Evolutionary conservation across 805 yeast species (phyloP), one percentile per base, ranked within the genome.

Genomic region (Nakazawaea wickerhamii): DNA sequence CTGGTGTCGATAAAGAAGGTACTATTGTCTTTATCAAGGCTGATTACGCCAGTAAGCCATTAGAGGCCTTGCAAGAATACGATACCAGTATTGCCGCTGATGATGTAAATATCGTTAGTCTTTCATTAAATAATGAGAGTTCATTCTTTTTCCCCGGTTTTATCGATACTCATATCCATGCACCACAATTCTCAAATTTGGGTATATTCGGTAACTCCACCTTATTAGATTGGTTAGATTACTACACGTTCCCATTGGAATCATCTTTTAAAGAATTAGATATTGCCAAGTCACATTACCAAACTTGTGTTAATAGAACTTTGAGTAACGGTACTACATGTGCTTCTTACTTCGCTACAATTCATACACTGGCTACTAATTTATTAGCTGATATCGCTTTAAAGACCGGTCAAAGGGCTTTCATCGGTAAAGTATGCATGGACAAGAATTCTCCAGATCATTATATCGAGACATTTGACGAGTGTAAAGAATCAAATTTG

Each of bases 401-500:
- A 10, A 47, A 66, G 30, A 51, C 65, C 23, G 95, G 96, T 30
- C 98, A 90, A 61, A 69, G 97, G 47, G 96, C 96, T 0, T 73
- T 85, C 41, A 78, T 93, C 30, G 99, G 99, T 4, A 82, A 91
- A 53, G 95, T 88, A 17, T 93, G 98, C 58, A 93, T 93, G 98
- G 83, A 89, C 57, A 73, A 76, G 47, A 81, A 86, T 63, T 76
- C 87, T 1, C 95, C 93, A 0, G 82, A 75, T 23, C 83, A 76
- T 57, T 79, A 86, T 59, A 58, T 67, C 33, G 90, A 86, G 53
- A 65, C 78, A 1, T 58, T 54, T 22, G 62, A 77, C 20, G 77
- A 74, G 30, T 73, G 84, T 28, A 58, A 80, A 32, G 53, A 61
- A 15, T 70, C 80, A 4, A 85, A 85, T 49, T 49, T 65, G 13